These are phyloP conservation scores for Kluyveromyces sp. DNA, from an alignment of 1,139 yeast species.

Conservation along the genomic window DNA sequence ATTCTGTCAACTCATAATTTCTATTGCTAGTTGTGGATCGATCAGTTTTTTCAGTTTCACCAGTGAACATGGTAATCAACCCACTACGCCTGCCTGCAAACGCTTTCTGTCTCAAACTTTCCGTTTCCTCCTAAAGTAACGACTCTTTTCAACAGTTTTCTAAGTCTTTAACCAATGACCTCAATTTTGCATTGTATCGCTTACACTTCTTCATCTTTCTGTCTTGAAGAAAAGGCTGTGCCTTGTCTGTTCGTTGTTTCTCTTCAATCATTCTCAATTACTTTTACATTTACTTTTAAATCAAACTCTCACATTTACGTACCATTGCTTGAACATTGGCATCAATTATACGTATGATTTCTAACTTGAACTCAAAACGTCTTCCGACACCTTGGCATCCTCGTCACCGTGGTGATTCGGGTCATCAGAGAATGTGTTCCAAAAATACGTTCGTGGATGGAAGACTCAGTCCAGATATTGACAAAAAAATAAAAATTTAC, in stretches of 20 bases:
- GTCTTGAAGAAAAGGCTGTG: not conserved
- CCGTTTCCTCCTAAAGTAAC: not conserved
- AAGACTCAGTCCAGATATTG: too few relatives aligned
- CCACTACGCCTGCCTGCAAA: too few relatives aligned
- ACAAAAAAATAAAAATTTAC: conserved; percentile 6
- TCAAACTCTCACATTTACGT: not conserved
- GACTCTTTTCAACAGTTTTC: not conserved
- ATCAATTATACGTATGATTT: not conserved
- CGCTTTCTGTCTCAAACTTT: too few relatives aligned
- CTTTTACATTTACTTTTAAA: not conserved
- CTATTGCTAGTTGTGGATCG: too few relatives aligned
- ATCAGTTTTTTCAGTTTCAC: too few relatives aligned
- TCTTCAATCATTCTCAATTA: not conserved
- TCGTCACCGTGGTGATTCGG: not conserved
- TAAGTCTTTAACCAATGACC: not conserved
- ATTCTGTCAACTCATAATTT: too few relatives aligned
- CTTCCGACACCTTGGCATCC: not conserved
- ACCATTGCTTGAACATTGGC: too few relatives aligned
- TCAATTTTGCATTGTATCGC: not conserved
- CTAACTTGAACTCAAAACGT: too few relatives aligned
- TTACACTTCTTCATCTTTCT: not conserved
- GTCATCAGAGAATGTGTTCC: not conserved
- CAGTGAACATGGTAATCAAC: too few relatives aligned
- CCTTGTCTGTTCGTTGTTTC: not conserved
- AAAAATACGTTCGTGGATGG: too few relatives aligned